Evolutionary conservation across 257 asterid species (phyloP).

Genomic region (Gentiana dahurica): DNA sequence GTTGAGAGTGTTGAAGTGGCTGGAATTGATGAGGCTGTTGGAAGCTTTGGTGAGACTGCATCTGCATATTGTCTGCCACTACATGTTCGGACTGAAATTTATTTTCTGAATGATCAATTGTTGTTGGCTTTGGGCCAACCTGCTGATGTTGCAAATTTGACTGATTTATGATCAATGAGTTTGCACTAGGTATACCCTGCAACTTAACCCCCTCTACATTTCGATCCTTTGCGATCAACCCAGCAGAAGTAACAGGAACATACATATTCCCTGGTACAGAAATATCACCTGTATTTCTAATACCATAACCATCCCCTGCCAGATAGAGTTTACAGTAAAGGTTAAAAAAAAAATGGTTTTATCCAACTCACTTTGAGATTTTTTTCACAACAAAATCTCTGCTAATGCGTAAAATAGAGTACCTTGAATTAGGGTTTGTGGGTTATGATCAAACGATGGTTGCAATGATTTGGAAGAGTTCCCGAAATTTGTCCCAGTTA

Average conservation of each 20-base stretch:
- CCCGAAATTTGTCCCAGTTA: conserved; percentile 38
- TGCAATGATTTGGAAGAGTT: conserved; percentile 48
- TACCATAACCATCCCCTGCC: conserved; percentile 75
- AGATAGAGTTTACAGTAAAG: conserved; percentile 17
- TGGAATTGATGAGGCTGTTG: conserved; percentile 61
- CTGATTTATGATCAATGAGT: conserved; percentile 41
- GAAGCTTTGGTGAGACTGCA: conserved; percentile 42
- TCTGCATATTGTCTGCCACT: conserved; percentile 29
- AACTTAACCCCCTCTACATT: conserved; percentile 34
- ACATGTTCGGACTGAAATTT: conserved; percentile 45
- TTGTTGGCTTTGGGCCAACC: conserved; percentile 33
- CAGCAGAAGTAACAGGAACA: conserved; percentile 44
- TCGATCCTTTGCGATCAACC: conserved; percentile 40
- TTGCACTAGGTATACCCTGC: conserved; percentile 49
- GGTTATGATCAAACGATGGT: conserved; percentile 60
- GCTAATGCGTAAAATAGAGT: conserved; percentile 5
- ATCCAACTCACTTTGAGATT: neutral
- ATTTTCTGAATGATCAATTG: conserved; percentile 45
- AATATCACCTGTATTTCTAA: conserved; percentile 38
- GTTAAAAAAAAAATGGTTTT: conserved; percentile 1
- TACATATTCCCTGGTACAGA: conserved; percentile 59
- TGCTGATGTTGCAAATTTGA: conserved; percentile 42
- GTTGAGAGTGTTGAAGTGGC: conserved; percentile 41
- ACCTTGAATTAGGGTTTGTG: conserved; percentile 58
- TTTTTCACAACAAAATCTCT: neutral